Base-by-base conservation (phyloP, 768 basidiomycete genomes). In the Agrocybe pediades region DNA sequence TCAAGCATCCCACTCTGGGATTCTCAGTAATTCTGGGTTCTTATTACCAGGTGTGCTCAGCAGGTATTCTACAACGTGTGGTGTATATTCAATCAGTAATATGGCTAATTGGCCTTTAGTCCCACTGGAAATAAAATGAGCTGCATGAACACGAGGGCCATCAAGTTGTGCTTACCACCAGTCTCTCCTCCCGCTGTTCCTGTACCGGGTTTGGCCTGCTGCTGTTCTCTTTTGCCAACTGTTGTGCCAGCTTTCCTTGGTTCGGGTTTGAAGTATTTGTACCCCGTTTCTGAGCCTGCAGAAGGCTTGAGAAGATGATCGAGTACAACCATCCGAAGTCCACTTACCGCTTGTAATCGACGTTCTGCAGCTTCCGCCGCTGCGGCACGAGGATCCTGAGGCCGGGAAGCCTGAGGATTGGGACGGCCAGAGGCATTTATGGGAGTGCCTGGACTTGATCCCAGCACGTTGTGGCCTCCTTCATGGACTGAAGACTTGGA, bases 351-450 rank as follows among this genome's bases (percentile, higher is more conserved):
- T 69, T 83, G 74, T 65, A 78, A 57, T 58, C 85, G 75, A 61
- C 78, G 78, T 66, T 85, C 84, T 58, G 85, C 85, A 55, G 85
- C 85, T 66, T 80, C 80, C 66, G 82, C 80, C 49, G 82, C 82
- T 65, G 84, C 84, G 46, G 73, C 69, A 62, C 81, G 79, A 65
- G 76, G 70, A 73, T 83, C 71, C 55, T 61, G 62, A 52, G 59
- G 60, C 30, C 51, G 53, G 47, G 62, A 53, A 63, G 57, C 52
- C 33, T 48, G 41, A 20, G 48, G 61, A 67, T 65, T 49, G 67
- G 36, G 44, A 26, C 40, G 30, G n/a, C 47, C 19, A 51, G 29
- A 48, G 53, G 61, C 46, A 55, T 65, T 60, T 62, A 60, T 71
- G 61, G 70, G 52, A 17, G 65, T 59, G 56, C 62, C 57, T 41